Percentiles rank a stretch among this genome's conserved stretches.
These are phyloP conservation scores for Xylariaceae sp. DNA, from an alignment of 2,329 filamentous ascomycete species.

Conservation along the genomic window DNA sequence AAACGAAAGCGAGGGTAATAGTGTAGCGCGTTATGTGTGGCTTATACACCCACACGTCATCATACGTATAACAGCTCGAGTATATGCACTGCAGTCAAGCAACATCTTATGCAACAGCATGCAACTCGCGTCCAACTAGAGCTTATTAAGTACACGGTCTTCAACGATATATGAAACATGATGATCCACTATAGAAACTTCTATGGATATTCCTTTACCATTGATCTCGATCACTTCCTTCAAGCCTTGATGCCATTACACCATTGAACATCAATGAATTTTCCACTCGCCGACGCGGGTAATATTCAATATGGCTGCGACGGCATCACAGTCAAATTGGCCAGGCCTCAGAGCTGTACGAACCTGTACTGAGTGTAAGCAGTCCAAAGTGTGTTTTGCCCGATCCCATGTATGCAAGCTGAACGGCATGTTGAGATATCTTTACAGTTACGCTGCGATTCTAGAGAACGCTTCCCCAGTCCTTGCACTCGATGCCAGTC, in stretches of 20 bases:
- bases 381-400: conserved; percentile 36
- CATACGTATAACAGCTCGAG: background rate
- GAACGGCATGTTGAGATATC: conserved; percentile 9
- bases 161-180: conserved; percentile 9
- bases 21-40: no score
- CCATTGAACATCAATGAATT: background rate
- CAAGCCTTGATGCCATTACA: background rate
- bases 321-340: conserved; percentile 33
- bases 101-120: background rate
- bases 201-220: background rate
- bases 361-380: conserved; percentile 44
- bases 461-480: conserved; percentile 42
- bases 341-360: conserved; percentile 38
- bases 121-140: background rate
- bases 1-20: background rate
- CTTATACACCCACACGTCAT: conserved; percentile 9
- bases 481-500: conserved; percentile 42
- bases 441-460: conserved; percentile 42
- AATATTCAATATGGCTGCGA: conserved; percentile 32
- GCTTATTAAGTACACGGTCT: background rate
- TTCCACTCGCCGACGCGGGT: background rate
- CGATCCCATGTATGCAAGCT: conserved; percentile 17
- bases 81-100: conserved; percentile 4
- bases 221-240: background rate
- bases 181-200: background rate